Base-by-base conservation (phyloP, 306 rosid species). In the Vicia faba region DNA sequence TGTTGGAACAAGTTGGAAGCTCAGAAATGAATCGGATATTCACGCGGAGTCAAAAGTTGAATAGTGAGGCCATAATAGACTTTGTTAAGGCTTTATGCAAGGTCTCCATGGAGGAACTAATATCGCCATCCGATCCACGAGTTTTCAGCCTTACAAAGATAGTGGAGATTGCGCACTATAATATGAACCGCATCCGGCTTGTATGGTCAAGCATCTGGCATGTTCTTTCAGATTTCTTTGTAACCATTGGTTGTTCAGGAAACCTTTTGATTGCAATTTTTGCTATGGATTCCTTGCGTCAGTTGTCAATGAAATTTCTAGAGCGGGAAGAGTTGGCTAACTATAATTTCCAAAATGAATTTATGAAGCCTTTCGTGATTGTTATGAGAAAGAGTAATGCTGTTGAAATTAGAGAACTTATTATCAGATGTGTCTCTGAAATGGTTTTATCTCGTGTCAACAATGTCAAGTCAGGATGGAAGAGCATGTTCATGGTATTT, bases 201-300 rank as follows among this genome's bases (percentile, higher is more conserved):
- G 99, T 95, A 62, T 95, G 99, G 99, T 95, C 99, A 53, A 95
- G 96, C 84, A 86, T 95, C 78, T 95, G 99, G 99, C 84, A 86
- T 63, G 99, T 95, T 80, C 97, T 95, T 66, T 90, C 99, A 69
- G 91, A 95, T 85, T 95, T 90, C 95, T 95, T 95, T 70, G 99
- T 95, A 71, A 79, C 87, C 61, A 95, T 95, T 82, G 99, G 99
- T 66, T 95, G 99, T 71, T 95, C 99, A 62, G 95, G 84, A 69
- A 95, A 95, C 81, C 91, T 95, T 74, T 90, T 97, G 26, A 95
- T 95, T 75, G 96, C 99, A 68, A 95, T 95, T 79, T 95, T 95
- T 65, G 99, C 99, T 3, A 95, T 95, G 99, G 99, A 95, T 95
- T n/a, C n/a, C n/a, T n/a, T n/a, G n/a, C n/a, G n/a, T n/a, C n/a